A percentile compares a stretch with the other conserved stretches of the same genome.
Conservation (phyloP, 805 yeast genomes). For the Candida patagonica region DNA sequence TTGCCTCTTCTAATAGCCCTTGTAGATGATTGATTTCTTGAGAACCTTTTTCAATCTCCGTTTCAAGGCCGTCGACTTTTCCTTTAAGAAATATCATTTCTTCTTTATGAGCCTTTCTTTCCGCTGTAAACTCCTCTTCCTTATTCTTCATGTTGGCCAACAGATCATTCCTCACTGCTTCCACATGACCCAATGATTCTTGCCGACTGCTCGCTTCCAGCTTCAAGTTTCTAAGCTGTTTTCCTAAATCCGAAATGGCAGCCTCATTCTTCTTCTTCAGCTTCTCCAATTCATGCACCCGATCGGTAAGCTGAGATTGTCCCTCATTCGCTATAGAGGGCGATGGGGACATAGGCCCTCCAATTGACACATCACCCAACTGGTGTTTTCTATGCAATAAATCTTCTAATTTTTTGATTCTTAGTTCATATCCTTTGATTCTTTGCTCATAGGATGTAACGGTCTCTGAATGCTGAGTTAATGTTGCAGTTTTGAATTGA, state of each 20-base stretch:
- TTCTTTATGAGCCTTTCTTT: conserved; percentile 39
- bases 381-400: conserved; percentile 61
- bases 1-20: conserved; percentile 2
- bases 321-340: background rate
- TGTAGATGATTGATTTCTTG: conserved; percentile 3
- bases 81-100: conserved; percentile 41
- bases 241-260: background rate
- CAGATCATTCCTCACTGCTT: conserved; percentile 49
- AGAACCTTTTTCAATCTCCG: conserved; percentile 7
- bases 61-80: conserved; percentile 35
- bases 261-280: conserved; percentile 7
- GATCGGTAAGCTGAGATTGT: conserved; percentile 10
- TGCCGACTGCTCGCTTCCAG: conserved; percentile 23
- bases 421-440: conserved; percentile 53
- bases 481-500: conserved; percentile 2
- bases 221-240: conserved; percentile 26
- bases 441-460: conserved; percentile 26
- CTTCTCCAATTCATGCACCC: conserved; percentile 13
- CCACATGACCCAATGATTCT: conserved; percentile 18
- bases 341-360: background rate
- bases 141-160: conserved; percentile 59
- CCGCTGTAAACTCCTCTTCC: conserved; percentile 49
- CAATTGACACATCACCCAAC: conserved; percentile 7
- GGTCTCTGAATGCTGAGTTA: conserved; percentile 2
- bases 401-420: conserved; percentile 71